Conservation (phyloP, 1,284 basidiomycete species). For the Microstroma glucosiphilum region DNA sequence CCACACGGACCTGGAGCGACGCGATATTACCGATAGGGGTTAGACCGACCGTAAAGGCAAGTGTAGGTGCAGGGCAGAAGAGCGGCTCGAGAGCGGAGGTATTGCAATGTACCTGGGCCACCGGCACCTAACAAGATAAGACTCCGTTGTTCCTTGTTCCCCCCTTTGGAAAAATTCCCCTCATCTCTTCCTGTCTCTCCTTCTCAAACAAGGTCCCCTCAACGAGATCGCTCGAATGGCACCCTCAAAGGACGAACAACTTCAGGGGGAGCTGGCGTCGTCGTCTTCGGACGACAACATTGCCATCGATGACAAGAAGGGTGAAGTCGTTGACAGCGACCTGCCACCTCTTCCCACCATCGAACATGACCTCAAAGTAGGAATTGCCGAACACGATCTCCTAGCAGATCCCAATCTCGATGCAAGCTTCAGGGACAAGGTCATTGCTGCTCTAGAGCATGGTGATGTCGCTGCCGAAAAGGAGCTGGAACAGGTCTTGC, state of each 20-base stretch:
- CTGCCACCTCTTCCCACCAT: slow-evolving; percentile 7
- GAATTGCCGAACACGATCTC: slow-evolving; percentile 2
- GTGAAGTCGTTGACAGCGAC: background rate
- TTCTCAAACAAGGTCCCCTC: background rate
- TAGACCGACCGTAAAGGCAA: no score
- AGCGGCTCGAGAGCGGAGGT: no score
- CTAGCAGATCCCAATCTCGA: slow-evolving; percentile 24
- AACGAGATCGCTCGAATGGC: slow-evolving; percentile 1
- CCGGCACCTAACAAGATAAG: no score
- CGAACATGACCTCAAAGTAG: slow-evolving; percentile 8
- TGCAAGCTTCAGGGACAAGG: slow-evolving; percentile 12
- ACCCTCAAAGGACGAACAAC: background rate
- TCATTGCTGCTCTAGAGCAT: slow-evolving; percentile 18
- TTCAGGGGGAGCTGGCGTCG: background rate
- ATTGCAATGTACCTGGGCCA: no score
- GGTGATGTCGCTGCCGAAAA: slow-evolving; percentile 21
- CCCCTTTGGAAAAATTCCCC: no score
- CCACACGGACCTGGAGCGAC: no score
- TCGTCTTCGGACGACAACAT: slow-evolving; percentile 1
- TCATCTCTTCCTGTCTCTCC: no score
- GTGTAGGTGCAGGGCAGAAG: no score
- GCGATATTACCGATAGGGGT: no score
- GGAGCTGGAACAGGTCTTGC: slow-evolving; percentile 17
- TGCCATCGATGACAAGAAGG: background rate
- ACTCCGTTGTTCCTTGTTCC: no score